Percentiles rank a stretch among this genome's conserved stretches.
Evolutionary conservation across 306 rosid genomes (phyloP).

Genomic region (Lagenaria siceraria): DNA sequence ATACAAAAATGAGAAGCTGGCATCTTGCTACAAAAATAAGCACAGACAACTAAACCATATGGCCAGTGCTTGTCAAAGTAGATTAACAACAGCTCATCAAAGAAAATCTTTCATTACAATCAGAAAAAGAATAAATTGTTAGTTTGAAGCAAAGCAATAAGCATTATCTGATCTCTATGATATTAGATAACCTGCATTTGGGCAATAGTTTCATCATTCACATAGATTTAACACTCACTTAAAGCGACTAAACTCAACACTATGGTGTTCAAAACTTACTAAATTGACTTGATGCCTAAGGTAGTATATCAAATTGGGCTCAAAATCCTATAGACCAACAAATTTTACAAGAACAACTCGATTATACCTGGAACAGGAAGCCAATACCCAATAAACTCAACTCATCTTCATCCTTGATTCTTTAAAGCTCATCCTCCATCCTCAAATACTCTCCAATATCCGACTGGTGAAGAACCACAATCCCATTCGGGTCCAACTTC

Average conservation of each 20-base stretch:
- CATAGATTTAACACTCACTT: neutral
- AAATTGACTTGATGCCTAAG: neutral
- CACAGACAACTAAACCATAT: neutral
- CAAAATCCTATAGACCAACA: neutral
- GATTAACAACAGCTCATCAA: neutral
- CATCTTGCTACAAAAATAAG: neutral
- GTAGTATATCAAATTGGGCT: neutral
- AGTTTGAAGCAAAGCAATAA: neutral
- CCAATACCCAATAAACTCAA: neutral
- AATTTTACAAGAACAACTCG: neutral
- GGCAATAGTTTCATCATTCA: neutral
- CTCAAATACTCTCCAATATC: slow-evolving; percentile 93
- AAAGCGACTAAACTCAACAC: neutral
- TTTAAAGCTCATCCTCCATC: slow-evolving; percentile 86
- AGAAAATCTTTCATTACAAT: neutral
- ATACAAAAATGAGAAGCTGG: neutral
- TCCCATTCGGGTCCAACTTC: slow-evolving; percentile 85
- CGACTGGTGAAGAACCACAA: slow-evolving; percentile 75
- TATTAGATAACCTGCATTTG: neutral
- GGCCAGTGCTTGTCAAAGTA: neutral
- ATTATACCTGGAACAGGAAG: neutral
- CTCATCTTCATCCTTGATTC: slow-evolving; percentile 7
- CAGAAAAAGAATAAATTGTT: neutral
- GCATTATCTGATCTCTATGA: neutral
- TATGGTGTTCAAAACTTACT: neutral